These are phyloP conservation scores for Ophiostoma sp. DNA, from an alignment of 2,329 filamentous ascomycete genomes.

Conservation along the genomic window DNA sequence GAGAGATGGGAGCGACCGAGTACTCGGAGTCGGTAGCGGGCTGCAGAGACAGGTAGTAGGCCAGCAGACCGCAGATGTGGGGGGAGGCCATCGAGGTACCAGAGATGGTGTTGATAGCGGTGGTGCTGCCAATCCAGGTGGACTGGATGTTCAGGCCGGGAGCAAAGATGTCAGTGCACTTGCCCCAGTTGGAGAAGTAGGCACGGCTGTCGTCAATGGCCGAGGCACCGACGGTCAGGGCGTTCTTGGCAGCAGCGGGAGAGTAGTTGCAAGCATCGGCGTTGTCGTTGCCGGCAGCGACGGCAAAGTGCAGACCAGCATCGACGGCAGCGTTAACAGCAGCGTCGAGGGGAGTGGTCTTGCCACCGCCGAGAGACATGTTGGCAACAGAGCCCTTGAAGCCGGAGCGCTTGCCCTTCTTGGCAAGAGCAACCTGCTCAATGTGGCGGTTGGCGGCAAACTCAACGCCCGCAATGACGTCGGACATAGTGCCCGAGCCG, in stretches of 20 bases:
- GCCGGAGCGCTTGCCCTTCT: constrained; percentile 84
- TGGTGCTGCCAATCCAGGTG: constrained; percentile 96
- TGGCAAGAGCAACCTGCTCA: constrained; percentile 69
- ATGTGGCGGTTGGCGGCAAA: constrained; percentile 79
- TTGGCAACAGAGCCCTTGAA: constrained; percentile 99
- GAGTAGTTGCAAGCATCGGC: constrained; percentile 99
- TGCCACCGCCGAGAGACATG: constrained; percentile 98
- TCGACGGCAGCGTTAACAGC: constrained; percentile 91
- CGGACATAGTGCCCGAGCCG: constrained; percentile 96
- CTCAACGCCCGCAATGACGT: constrained; percentile 97
- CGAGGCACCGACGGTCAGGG: constrained; percentile 92
- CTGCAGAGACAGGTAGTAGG: constrained; percentile 97
- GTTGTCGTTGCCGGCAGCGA: constrained; percentile 98
- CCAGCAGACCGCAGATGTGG: constrained; percentile 90
- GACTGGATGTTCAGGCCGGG: constrained; percentile 95
- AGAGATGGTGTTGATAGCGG: constrained; percentile 97
- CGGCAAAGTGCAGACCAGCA: constrained; percentile 92
- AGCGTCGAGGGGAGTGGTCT: constrained; percentile 83
- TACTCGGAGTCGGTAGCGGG: constrained; percentile 85
- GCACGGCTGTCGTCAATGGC: constrained; percentile 91
- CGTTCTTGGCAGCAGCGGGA: constrained; percentile 83
- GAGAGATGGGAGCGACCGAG: constrained; percentile 81
- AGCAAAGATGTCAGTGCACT: constrained; percentile 99
- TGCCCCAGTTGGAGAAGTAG: constrained; percentile 99
- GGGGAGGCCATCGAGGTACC: constrained; percentile 99